These are phyloP conservation scores for Gossypium schwendimanii DNA, from an alignment of 441 rosid genomes.

Conservation along the genomic window DNA sequence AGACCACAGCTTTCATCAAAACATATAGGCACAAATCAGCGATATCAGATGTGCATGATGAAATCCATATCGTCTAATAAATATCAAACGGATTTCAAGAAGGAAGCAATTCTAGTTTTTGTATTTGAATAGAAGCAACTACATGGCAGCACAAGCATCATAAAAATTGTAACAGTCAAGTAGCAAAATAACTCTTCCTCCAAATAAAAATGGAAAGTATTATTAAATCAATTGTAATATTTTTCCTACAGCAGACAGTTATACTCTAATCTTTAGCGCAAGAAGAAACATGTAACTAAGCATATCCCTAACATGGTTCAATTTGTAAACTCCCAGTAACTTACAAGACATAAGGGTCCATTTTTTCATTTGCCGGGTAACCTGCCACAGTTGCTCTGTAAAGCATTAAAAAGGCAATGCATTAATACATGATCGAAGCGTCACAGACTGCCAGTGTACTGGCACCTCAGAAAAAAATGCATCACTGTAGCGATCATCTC, in stretches of 20 bases:
- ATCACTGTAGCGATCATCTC: background rate
- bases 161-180: background rate
- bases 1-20: background rate
- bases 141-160: background rate
- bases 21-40: background rate
- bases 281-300: background rate
- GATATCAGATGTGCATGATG: background rate
- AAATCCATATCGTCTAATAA: background rate
- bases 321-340: slow-evolving; percentile 3
- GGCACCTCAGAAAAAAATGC: background rate
- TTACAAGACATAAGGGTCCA: background rate
- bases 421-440: slow-evolving; percentile 1
- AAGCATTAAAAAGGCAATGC: background rate
- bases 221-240: background rate
- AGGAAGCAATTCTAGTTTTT: background rate
- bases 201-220: background rate
- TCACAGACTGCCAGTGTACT: background rate
- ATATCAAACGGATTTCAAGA: background rate
- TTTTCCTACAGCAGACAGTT: background rate
- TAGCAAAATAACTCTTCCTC: slow-evolving; percentile 1
- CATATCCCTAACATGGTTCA: background rate
- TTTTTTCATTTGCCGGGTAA: background rate
- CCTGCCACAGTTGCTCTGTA: background rate
- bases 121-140: background rate
- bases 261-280: background rate